These are phyloP conservation scores for Teunomyces lycoperdinae DNA, from an alignment of 805 yeast species.

Conservation along the genomic window DNA sequence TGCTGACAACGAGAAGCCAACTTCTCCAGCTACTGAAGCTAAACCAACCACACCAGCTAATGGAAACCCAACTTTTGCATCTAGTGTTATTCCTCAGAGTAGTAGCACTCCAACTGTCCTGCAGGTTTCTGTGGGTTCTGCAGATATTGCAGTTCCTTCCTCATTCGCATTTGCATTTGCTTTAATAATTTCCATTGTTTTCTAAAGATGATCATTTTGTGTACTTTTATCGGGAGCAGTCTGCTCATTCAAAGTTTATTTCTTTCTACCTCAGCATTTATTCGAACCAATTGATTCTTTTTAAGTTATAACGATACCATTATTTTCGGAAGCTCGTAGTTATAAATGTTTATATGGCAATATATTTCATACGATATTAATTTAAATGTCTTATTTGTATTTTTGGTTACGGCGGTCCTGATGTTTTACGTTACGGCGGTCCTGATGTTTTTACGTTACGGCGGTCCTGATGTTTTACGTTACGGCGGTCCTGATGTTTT, in stretches of 20 bases:
- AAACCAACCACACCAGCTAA: not conserved
- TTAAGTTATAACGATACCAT: not conserved
- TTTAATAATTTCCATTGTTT: not conserved
- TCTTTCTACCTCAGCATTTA: not conserved
- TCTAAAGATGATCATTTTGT: not conserved
- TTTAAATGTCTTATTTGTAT: too few species aligned
- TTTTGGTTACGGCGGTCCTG: too few species aligned
- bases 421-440: too few species aligned
- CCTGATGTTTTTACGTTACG: too few species aligned
- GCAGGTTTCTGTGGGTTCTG: not conserved
- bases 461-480: too few species aligned
- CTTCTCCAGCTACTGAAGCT: not conserved
- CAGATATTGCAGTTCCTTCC: not conserved
- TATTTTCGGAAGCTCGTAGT: not conserved
- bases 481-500: too few species aligned
- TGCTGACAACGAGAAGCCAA: not conserved
- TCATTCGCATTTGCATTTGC: constrained; percentile 1
- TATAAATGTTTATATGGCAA: too few species aligned
- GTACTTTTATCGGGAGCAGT: not conserved
- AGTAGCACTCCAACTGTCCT: not conserved
- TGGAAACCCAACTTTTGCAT: not conserved
- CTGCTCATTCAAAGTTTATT: not conserved
- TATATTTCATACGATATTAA: too few species aligned
- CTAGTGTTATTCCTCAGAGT: not conserved
- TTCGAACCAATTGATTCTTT: not conserved